These are phyloP conservation scores for Arthrobotrys musiformis DNA, from an alignment of 2,329 filamentous ascomycete genomes.

Conservation along the genomic window DNA sequence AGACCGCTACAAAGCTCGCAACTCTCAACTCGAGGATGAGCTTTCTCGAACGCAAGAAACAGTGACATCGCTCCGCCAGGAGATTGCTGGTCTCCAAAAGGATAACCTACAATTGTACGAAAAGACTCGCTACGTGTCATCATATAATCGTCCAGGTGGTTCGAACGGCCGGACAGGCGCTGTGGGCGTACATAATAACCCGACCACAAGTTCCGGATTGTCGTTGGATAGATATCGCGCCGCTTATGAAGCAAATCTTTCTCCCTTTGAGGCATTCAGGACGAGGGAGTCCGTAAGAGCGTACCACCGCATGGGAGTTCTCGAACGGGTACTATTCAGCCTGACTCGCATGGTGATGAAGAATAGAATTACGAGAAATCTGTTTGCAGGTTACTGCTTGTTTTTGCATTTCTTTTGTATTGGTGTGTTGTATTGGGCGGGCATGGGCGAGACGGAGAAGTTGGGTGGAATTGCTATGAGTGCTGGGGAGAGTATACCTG, in stretches of 20 bases:
- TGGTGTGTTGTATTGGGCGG: slow-evolving; percentile 84
- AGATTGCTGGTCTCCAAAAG: slow-evolving; percentile 90
- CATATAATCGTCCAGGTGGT: slow-evolving; percentile 79
- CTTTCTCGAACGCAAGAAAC: slow-evolving; percentile 83
- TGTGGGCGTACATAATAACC: slow-evolving; percentile 73
- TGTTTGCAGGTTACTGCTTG: slow-evolving; percentile 92
- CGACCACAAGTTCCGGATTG: slow-evolving; percentile 71
- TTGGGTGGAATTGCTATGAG: slow-evolving; percentile 31
- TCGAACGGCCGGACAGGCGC: slow-evolving; percentile 69
- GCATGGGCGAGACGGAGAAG: slow-evolving; percentile 64
- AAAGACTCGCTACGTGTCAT: slow-evolving; percentile 95
- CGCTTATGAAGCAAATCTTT: slow-evolving; percentile 94
- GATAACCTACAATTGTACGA: slow-evolving; percentile 97
- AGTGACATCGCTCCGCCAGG: slow-evolving; percentile 86
- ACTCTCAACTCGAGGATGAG: slow-evolving; percentile 87
- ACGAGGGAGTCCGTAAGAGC: slow-evolving; percentile 92
- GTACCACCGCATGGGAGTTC: slow-evolving; percentile 90
- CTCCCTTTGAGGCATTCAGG: slow-evolving; percentile 93
- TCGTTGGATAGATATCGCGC: slow-evolving; percentile 86
- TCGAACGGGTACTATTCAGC: slow-evolving; percentile 89
- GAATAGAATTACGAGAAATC: slow-evolving; percentile 86
- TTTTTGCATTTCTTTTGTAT: slow-evolving; percentile 90
- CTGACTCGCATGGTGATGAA: slow-evolving; percentile 90
- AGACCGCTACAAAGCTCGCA: slow-evolving; percentile 97
- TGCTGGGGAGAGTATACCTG: slow-evolving; percentile 37